phyloP scores from a whole-genome alignment of 1,284 basidiomycete genomes.

The Xerocomus amazonicus region DNA sequence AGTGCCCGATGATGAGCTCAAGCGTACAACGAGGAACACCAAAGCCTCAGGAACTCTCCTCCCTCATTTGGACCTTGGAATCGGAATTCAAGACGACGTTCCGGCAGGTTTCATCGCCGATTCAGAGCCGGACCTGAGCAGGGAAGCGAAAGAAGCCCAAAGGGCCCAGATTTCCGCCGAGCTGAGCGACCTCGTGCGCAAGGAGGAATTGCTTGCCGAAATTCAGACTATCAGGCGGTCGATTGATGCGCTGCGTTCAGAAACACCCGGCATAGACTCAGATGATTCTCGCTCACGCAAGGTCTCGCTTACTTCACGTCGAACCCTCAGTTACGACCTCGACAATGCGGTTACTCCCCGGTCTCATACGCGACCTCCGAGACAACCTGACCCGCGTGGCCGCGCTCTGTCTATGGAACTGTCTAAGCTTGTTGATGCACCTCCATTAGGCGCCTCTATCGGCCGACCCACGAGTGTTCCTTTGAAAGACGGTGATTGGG shows the following conservation, averaged over 20 bases:
- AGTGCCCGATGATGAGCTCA: slow-evolving; percentile 53
- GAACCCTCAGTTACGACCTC: slow-evolving; percentile 62
- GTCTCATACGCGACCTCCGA: slow-evolving; percentile 62
- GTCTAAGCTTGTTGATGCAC: slow-evolving; percentile 42
- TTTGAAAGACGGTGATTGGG: slow-evolving; percentile 68
- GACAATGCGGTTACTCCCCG: slow-evolving; percentile 46
- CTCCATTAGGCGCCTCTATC: slow-evolving; percentile 49
- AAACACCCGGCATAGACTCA: slow-evolving; percentile 58
- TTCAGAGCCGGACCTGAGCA: slow-evolving; percentile 20
- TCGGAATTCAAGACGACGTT: slow-evolving; percentile 67
- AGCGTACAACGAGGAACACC: slow-evolving; percentile 44
- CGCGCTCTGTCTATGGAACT: slow-evolving; percentile 69
- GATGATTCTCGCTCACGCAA: slow-evolving; percentile 54
- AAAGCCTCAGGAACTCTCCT: slow-evolving; percentile 55
- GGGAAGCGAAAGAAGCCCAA: slow-evolving; percentile 38
- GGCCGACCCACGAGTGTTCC: slow-evolving; percentile 69
- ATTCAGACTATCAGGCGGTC: slow-evolving; percentile 75
- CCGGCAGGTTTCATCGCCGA: slow-evolving; percentile 61
- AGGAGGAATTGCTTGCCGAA: slow-evolving; percentile 67
- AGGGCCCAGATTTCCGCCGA: slow-evolving; percentile 42
- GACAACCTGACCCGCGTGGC: slow-evolving; percentile 60
- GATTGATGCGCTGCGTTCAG: slow-evolving; percentile 67
- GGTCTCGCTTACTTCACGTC: slow-evolving; percentile 62
- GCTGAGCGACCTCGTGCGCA: slow-evolving; percentile 58
- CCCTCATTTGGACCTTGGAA: slow-evolving; percentile 70